Evolutionary conservation across 2,329 filamentous ascomycete genomes (phyloP).

Genomic region (Penicillium capsulatum): DNA sequence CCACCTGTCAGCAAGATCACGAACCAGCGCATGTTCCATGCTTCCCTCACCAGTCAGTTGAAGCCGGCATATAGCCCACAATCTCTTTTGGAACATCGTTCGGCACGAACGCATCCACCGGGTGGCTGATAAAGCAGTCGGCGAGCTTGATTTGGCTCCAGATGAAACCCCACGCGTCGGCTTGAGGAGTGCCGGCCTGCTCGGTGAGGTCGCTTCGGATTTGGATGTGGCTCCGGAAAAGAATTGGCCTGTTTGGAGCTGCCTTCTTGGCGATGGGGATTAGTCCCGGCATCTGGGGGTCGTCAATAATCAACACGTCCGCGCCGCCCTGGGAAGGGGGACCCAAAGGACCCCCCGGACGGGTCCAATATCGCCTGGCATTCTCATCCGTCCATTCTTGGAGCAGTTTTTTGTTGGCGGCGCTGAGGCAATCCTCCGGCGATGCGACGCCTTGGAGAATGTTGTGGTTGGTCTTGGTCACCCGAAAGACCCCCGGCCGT

Average conservation of each 20-base stretch:
- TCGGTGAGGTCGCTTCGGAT: slow-evolving; percentile 69
- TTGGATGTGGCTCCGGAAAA: slow-evolving; percentile 81
- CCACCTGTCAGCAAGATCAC: slow-evolving; percentile 19
- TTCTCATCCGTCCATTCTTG: slow-evolving; percentile 70
- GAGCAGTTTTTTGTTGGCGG: slow-evolving; percentile 60
- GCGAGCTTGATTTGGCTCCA: slow-evolving; percentile 67
- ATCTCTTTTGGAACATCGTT: slow-evolving; percentile 60
- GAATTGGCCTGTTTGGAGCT: slow-evolving; percentile 69
- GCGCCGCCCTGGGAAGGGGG: slow-evolving; percentile 65
- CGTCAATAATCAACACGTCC: slow-evolving; percentile 73
- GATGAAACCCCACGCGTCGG: slow-evolving; percentile 69
- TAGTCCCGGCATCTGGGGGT: slow-evolving; percentile 77
- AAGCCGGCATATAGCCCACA: slow-evolving; percentile 72
- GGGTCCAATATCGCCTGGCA: slow-evolving; percentile 69
- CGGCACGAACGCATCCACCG: slow-evolving; percentile 71
- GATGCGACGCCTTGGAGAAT: slow-evolving; percentile 75
- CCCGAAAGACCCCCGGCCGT: slow-evolving; percentile 71
- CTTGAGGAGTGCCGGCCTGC: slow-evolving; percentile 60
- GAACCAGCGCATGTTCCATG: background rate
- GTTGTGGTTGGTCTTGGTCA: slow-evolving; percentile 86
- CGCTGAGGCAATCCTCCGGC: slow-evolving; percentile 60
- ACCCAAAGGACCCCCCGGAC: slow-evolving; percentile 62
- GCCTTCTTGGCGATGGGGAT: slow-evolving; percentile 69
- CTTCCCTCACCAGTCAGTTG: slow-evolving; percentile 65
- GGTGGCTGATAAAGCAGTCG: slow-evolving; percentile 79